phyloP scores from a whole-genome alignment of 2,329 filamentous ascomycete species.

The Diaporthe sp. region DNA sequence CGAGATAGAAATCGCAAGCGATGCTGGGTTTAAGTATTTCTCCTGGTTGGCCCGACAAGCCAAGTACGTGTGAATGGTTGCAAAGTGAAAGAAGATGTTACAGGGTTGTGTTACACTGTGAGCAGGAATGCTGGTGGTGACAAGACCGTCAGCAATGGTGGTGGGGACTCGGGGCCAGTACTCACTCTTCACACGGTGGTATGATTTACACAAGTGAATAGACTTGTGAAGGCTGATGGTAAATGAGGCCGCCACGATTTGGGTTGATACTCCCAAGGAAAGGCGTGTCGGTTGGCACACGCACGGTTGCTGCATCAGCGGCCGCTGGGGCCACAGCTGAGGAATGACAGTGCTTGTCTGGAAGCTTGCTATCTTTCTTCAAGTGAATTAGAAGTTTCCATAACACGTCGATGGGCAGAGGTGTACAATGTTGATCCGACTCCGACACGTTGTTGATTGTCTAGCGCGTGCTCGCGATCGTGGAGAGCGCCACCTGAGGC shows the following conservation, averaged over 20 bases:
- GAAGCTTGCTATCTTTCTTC: not conserved
- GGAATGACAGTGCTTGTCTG: not conserved
- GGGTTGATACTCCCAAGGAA: not conserved
- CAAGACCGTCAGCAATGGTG: not conserved
- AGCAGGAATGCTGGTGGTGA: not conserved
- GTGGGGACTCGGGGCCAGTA: not conserved
- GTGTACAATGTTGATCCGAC: not conserved
- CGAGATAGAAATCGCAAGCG: not conserved
- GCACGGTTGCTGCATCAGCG: not conserved
- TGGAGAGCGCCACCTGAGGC: no score
- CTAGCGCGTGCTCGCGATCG: not conserved
- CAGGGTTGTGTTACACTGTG: not conserved
- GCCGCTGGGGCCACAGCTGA: not conserved
- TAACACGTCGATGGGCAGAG: not conserved
- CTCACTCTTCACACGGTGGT: not conserved
- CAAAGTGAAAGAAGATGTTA: not conserved
- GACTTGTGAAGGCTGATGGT: not conserved
- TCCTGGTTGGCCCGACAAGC: not conserved
- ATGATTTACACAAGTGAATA: not conserved
- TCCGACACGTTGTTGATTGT: not conserved
- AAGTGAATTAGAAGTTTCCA: not conserved
- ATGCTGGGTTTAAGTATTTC: not conserved
- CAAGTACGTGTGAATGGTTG: not conserved
- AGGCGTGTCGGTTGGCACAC: not conserved
- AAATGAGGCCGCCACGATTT: not conserved